Conservation (phyloP, 208 protist genomes). For the Acanthamoeba lenticulata region DNA sequence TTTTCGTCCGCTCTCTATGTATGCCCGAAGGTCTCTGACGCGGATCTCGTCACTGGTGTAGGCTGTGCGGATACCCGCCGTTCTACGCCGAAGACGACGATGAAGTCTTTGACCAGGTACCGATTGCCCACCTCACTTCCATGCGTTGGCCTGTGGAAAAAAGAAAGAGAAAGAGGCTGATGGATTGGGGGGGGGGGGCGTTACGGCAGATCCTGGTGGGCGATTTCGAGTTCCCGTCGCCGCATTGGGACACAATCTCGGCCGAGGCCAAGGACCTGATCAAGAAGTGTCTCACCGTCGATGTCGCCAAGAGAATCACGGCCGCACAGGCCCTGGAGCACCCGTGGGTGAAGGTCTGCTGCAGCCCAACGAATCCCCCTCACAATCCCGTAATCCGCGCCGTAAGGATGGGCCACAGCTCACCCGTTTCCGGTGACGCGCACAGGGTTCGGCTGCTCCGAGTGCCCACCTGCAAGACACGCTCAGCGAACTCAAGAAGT, state of each 20-base stretch:
- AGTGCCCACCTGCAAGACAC: slow-evolving; percentile 24
- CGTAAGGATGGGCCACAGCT: not conserved
- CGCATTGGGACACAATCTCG: slow-evolving; percentile 46
- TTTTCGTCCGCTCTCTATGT: not conserved
- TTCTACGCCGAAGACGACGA: slow-evolving; percentile 79
- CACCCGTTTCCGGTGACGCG: not conserved
- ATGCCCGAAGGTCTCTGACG: not conserved
- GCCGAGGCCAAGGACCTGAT: slow-evolving; percentile 80
- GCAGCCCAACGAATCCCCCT: not conserved
- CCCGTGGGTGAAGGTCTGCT: slow-evolving; percentile 75
- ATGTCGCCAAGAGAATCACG: slow-evolving; percentile 77
- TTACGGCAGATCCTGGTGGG: slow-evolving; percentile 65
- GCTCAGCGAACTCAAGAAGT: slow-evolving; percentile 61
- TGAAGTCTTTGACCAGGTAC: slow-evolving; percentile 77
- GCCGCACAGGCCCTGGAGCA: slow-evolving; percentile 81
- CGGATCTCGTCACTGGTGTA: not conserved
- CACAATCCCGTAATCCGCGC: not conserved
- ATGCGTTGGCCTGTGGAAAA: no score
- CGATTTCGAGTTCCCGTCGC: slow-evolving; percentile 76
- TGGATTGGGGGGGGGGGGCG: not conserved
- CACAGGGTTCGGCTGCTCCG: not conserved
- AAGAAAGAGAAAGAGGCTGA: not conserved
- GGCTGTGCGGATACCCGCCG: slow-evolving; percentile 80
- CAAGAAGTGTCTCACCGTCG: slow-evolving; percentile 75
- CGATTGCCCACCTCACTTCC: not conserved